Conservation (phyloP, 2,329 filamentous ascomycete genomes). For the Phyllosticta citribraziliensis region DNA sequence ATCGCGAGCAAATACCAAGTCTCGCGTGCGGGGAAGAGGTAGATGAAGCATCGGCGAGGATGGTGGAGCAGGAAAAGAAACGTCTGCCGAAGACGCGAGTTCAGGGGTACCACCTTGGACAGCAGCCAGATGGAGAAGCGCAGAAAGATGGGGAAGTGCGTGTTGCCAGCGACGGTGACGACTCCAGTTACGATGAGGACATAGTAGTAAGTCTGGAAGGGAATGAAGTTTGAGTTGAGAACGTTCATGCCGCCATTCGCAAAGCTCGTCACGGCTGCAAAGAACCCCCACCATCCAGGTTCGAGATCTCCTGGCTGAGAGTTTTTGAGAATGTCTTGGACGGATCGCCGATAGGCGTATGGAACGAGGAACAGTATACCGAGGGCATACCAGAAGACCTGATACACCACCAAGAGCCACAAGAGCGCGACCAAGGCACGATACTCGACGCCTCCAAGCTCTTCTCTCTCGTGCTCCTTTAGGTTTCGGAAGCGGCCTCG, state of each 20-base stretch:
- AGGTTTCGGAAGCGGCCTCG: conserved; percentile 26
- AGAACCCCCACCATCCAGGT: conserved; percentile 21
- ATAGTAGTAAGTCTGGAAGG: conserved; percentile 32
- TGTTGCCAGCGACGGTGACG: conserved; percentile 56
- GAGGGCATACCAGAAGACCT: conserved; percentile 21
- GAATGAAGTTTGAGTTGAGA: conserved; percentile 23
- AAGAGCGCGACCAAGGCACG: conserved; percentile 18
- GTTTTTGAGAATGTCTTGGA: conserved; percentile 5
- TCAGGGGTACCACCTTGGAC: conserved; percentile 20
- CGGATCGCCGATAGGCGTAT: conserved; percentile 11
- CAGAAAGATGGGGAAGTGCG: conserved; percentile 55
- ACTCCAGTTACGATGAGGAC: conserved; percentile 41
- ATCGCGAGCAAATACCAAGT: conserved; percentile 59
- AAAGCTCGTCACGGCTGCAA: conserved; percentile 21
- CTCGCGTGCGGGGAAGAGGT: conserved; percentile 52
- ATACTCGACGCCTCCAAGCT: conserved; percentile 35
- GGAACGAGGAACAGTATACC: conserved; percentile 13
- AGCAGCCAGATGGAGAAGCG: conserved; percentile 49
- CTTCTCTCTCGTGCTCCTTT: conserved; percentile 32
- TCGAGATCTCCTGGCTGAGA: conserved; percentile 18
- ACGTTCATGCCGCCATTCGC: conserved; percentile 25
- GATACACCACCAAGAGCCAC: conserved; percentile 16
- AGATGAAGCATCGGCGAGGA: conserved; percentile 48
- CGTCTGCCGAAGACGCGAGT: conserved; percentile 17
- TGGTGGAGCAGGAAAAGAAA: conserved; percentile 30